Base-by-base conservation (phyloP, 2,329 filamentous ascomycete species). In the Fonsecaea monophora region DNA sequence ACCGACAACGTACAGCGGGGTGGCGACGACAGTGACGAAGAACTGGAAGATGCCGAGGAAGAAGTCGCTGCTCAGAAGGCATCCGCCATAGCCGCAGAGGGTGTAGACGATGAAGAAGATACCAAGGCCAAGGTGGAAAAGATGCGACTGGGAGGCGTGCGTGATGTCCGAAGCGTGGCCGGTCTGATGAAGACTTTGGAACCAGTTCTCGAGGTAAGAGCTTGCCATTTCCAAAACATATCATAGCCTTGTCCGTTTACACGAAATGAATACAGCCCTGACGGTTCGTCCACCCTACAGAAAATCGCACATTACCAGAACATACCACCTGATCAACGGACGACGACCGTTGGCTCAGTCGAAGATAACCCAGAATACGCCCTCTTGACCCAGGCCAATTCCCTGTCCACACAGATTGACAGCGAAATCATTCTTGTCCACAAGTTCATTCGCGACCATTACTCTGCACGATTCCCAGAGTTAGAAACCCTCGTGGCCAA, bases 401-500 rank as follows among this genome's bases (percentile, higher is more conserved):
- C 90, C 30, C 85, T 96, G 7, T 96, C 95, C 0, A 96, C 94
- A 5, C 90, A 91, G 70, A 97, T 98, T 72, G 94, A 97, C 73
- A 92, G 92, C 76, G 94, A 98, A 78, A 91, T 98, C 54, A 91
- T 91, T 38, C 86, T 95, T 7, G 92, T 98, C 25, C 95, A 99
- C 84, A 99, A 99, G 80, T 96, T 92, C 78, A 92, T 97, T 67
- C 88, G 94, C 75, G 95, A 99, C 75, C 92, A 97, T 79, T 99
- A 99, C 81, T 97, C 94, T 9, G 86, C 91, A 18, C 88, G 94
- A 68, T 99, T 98, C 75, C 94, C 95, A 0, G 94, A 97, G 79
- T 86, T 99, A 48, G 95, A 99, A 78, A 87, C 86, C 18, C 86
- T 99, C 38, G 90, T 99, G 67, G 92, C 92, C 65, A 97, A 94